Evolutionary conservation across 352 stramenopile species (phyloP).

Genomic region (Pythium dissimile): DNA sequence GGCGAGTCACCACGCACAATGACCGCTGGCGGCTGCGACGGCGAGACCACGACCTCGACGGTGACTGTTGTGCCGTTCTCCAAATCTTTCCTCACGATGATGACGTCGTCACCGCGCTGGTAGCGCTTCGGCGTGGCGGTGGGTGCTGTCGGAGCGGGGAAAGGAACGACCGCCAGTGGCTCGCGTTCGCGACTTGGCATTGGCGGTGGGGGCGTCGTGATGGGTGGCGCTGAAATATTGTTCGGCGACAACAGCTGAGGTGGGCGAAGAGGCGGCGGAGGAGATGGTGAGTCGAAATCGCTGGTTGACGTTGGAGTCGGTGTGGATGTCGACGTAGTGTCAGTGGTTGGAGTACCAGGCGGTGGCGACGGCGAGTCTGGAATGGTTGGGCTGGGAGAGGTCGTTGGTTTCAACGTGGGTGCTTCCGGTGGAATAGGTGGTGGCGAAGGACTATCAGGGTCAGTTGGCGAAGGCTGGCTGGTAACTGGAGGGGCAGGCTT

Average conservation of each 20-base stretch:
- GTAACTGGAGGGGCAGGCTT: no score
- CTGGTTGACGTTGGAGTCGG: background rate
- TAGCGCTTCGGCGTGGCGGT: constrained; percentile 6
- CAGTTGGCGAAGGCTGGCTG: background rate
- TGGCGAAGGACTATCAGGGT: background rate
- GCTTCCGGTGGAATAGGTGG: background rate
- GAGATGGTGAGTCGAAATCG: background rate
- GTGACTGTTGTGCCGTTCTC: constrained; percentile 7
- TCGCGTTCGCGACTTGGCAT: no score
- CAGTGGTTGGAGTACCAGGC: background rate
- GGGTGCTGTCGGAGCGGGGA: no score
- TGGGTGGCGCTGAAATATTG: background rate
- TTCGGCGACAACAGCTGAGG: background rate
- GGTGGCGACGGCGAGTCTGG: constrained; percentile 3
- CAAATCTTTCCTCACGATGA: constrained; percentile 1
- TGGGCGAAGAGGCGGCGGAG: background rate
- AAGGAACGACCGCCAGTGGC: no score
- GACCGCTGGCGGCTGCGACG: constrained; percentile 1
- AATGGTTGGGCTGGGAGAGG: background rate
- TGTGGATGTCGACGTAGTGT: background rate
- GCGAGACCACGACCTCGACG: constrained; percentile 6
- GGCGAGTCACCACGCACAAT: constrained; percentile 5
- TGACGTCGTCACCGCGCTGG: constrained; percentile 8
- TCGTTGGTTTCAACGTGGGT: background rate
- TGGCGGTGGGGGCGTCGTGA: background rate